Conservation (phyloP, 176 grass and related monocot species). For the Triticum monococcum region DNA sequence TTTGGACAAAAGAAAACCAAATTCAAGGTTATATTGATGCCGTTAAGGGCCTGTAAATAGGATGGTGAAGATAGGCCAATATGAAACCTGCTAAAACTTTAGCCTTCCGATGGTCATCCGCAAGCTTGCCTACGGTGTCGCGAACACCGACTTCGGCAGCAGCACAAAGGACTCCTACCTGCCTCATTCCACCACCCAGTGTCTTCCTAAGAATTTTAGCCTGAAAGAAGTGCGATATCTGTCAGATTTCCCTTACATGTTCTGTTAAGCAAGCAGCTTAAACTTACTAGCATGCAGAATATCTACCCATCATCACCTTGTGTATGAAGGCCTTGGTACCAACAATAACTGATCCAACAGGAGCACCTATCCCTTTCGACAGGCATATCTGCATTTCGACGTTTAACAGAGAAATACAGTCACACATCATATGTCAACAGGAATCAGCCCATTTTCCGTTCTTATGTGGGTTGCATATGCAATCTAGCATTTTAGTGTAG, state of each 20-base stretch:
- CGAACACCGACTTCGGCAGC: slow-evolving; percentile 74
- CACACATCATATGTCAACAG: neutral
- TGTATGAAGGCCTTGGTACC: slow-evolving; percentile 65
- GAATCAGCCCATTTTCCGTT: neutral
- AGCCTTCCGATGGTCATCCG: slow-evolving; percentile 78
- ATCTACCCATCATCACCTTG: slow-evolving; percentile 43
- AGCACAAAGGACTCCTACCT: slow-evolving; percentile 84
- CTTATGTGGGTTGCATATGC: neutral
- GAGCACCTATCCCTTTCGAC: slow-evolving; percentile 91
- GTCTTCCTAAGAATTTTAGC: slow-evolving; percentile 86
- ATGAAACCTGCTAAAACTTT: slow-evolving; percentile 73
- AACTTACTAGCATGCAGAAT: neutral
- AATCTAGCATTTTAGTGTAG: neutral
- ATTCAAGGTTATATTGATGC: neutral
- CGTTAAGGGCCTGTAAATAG: neutral
- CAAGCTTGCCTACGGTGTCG: slow-evolving; percentile 67
- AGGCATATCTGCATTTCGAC: slow-evolving; percentile 60
- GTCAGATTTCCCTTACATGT: neutral
- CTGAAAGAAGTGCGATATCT: slow-evolving; percentile 9
- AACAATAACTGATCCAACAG: slow-evolving; percentile 82
- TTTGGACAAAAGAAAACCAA: neutral
- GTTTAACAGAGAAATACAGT: neutral
- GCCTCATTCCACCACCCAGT: slow-evolving; percentile 90
- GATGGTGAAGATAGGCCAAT: neutral
- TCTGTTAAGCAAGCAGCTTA: neutral